Evolutionary conservation across 768 basidiomycete genomes (phyloP), one percentile per base, ranked within the genome.

Genomic region (Hericium coralloides): DNA sequence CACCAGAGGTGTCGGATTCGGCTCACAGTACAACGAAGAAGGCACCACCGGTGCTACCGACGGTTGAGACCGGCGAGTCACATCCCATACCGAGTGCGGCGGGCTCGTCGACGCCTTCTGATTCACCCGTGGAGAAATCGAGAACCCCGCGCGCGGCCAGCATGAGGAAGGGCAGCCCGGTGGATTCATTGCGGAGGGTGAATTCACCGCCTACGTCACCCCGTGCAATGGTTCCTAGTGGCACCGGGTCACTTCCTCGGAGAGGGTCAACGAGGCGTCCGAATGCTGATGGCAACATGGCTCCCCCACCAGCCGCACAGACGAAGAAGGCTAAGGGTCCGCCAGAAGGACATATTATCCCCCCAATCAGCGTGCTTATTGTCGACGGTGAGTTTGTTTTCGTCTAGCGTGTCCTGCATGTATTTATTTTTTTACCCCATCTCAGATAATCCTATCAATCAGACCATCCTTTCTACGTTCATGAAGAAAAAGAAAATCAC

Each of bases 401-500:
- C 12, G 17, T 15, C 15, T 47, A 12, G 38, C 52, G n/a, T 15
- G 17, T 18, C 7, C 10, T 31, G 17, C 14, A 10, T 17, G 20
- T 18, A 9, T 14, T 48, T 52, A 41, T 56, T 22, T 31, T 31
- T 18, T 25, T 17, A 23, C 31, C 6, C 12, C 59, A 98, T 97
- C 6, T 12, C 59, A 98, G 97, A 99, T 73, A 99, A 99, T 68
- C 90, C 93, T 6, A 98, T 99, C 74, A 98, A 99, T 67, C 95
- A 95, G 67, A 95, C 90, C 25, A 97, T 98, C 68, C 74, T 98
- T 54, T 90, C 90, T n/a, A 95, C 92, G 38, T 98, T 97, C 67
- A 91, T 98, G 91, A 86, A 83, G 66, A 90, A 88, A 74, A 97
- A 94, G 75, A 89, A 87, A 71, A 95, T 98, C 70, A 94, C 91